Conservation (phyloP, 495 filamentous ascomycete species). For the Apodospora peruviana region DNA sequence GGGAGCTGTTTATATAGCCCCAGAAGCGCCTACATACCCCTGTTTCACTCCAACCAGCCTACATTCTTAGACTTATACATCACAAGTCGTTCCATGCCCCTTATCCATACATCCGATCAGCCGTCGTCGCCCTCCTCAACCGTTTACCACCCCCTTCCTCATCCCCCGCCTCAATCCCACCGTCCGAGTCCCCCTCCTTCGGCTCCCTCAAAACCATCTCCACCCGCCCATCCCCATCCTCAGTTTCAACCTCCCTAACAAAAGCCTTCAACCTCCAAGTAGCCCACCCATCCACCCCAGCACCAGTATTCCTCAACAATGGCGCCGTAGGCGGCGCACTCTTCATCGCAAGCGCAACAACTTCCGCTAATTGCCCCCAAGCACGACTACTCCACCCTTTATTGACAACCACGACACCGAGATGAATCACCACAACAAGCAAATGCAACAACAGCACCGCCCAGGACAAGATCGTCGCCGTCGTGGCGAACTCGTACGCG, state of each 20-base stretch:
- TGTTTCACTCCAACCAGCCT: too few relatives aligned
- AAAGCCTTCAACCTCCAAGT: constrained; percentile 3
- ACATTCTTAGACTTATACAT: too few relatives aligned
- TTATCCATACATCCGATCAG: too few relatives aligned
- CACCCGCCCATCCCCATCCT: not conserved
- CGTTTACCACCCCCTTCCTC: too few relatives aligned
- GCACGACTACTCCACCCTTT: not conserved
- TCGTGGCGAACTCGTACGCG: not conserved
- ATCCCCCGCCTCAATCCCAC: too few relatives aligned
- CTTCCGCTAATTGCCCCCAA: constrained; percentile 1
- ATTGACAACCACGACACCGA: not conserved
- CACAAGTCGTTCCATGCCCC: too few relatives aligned
- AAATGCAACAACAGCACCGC: not conserved
- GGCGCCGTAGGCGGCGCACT: not conserved
- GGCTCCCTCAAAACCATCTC: not conserved
- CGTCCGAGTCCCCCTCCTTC: too few relatives aligned
- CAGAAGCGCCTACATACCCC: too few relatives aligned
- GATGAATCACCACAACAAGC: not conserved
- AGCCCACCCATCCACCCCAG: not conserved
- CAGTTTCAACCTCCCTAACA: constrained; percentile 1
- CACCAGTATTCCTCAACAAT: constrained; percentile 1
- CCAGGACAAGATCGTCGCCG: not conserved
- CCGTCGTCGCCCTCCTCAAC: too few relatives aligned
- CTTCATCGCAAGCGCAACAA: not conserved
- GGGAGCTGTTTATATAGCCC: too few relatives aligned